Base-by-base conservation (phyloP, 2,329 filamentous ascomycete species). In the Septoria linicola region DNA sequence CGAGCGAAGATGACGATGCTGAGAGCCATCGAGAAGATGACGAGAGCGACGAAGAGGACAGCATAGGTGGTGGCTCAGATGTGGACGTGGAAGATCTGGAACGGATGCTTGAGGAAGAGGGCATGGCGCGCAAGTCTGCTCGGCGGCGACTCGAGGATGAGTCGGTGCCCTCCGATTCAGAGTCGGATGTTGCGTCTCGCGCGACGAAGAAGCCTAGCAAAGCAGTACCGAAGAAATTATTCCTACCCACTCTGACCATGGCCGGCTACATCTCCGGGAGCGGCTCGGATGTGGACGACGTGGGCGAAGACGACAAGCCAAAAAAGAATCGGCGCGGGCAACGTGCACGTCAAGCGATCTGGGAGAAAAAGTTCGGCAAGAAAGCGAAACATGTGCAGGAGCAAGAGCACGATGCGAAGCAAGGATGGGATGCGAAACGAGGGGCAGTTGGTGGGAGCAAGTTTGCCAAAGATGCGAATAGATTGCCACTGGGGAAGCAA, bases 211-310 rank as follows among this genome's bases (percentile, higher is more conserved):
- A 66, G 10, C 61, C 60, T 51, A 30, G 47, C 48, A 19, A 37
- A 54, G 35, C 60, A 57, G 5, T 68, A 63, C 31, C 36, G 19
- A 64, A 68, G 21, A 82, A 86, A 0, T 80, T 80, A 0, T 89
- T 90, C 66, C 73, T 93, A 1, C 88, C 88, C 0, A 83, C 84
- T 1, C 79, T 93, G 13, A 88, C 89, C 48, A 77, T 81, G 79
- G 85, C 83, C 16, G 87, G 87, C 50, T 95, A 92, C 71, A 80
- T 88, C 62, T 89, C 87, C 2, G 87, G 86, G 40, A 88, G 84
- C 7, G 87, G 88, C 5, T 87, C 83, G 7, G 85, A 87, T 2
- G 73, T 88, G 17, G 87, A 89, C 45, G 69, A 77, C 17, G 73
- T 76, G 14, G 61, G 68, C 1, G 80, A 79, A 4, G 75, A 75